Percentiles rank a stretch among this genome's conserved stretches.
Evolutionary conservation across 768 basidiomycete genomes (phyloP).

Genomic region (Lanmaoa rubissima): DNA sequence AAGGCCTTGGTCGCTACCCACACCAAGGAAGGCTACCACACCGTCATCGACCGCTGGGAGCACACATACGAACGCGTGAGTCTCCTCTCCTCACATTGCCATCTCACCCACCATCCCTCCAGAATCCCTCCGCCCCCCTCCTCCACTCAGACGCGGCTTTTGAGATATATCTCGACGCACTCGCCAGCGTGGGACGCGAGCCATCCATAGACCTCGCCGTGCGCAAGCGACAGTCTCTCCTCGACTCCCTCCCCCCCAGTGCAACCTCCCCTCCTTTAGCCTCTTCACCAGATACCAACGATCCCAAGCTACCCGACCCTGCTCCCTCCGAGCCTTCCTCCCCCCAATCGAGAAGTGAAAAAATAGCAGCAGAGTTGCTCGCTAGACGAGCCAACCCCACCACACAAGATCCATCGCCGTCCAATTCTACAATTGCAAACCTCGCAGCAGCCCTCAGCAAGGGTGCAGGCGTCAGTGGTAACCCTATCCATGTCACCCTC

Average conservation of each 20-base stretch:
- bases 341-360: constrained; percentile 37
- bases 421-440: constrained; percentile 41
- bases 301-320: background rate
- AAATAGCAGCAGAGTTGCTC: constrained; percentile 42
- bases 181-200: constrained; percentile 57
- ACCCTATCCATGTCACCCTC: constrained; percentile 79
- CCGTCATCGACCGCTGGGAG: constrained; percentile 80
- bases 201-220: constrained; percentile 63
- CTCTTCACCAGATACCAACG: constrained; percentile 9
- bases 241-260: constrained; percentile 38
- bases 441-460: constrained; percentile 41
- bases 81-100: constrained; percentile 14
- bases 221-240: constrained; percentile 63
- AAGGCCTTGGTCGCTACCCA: constrained; percentile 64
- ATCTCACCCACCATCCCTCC: constrained; percentile 5
- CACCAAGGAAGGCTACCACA: constrained; percentile 65
- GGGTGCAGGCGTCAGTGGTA: constrained; percentile 43
- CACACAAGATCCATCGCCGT: constrained; percentile 9
- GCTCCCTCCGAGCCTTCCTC: constrained; percentile 7
- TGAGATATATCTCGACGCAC: constrained; percentile 67
- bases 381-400: constrained; percentile 23
- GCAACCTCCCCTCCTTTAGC: background rate
- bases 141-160: constrained; percentile 72
- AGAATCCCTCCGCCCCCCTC: constrained; percentile 72
- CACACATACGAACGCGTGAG: constrained; percentile 79